Evolutionary conservation across 257 asterid genomes (phyloP).

Genomic region (Thymus mandschuricus): DNA sequence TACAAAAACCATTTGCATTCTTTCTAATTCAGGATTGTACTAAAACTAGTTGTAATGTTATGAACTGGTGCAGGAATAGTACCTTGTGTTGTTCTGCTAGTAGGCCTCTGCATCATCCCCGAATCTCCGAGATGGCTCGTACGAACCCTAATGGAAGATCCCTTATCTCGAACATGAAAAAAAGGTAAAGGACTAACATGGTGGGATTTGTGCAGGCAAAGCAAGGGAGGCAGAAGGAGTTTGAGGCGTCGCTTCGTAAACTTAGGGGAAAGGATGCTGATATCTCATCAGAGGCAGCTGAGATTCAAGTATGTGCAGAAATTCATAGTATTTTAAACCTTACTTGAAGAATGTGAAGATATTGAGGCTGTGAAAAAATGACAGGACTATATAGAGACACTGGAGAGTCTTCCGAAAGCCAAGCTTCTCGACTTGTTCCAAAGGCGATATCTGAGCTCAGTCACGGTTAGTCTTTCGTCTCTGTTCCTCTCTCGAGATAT

Average conservation of each 20-base stretch:
- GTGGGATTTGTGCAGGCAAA: slow-evolving; percentile 57
- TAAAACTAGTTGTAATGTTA: neutral
- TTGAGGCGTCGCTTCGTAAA: slow-evolving; percentile 65
- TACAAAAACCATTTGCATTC: neutral
- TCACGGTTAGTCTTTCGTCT: slow-evolving; percentile 48
- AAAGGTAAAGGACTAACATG: neutral
- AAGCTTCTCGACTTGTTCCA: slow-evolving; percentile 73
- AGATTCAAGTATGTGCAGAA: slow-evolving; percentile 58
- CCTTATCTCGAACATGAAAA: neutral
- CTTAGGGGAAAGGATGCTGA: slow-evolving; percentile 74
- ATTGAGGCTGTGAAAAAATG: neutral
- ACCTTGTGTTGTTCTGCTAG: slow-evolving; percentile 73
- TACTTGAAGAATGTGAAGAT: neutral
- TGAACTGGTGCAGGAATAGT: slow-evolving; percentile 57
- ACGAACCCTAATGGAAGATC: slow-evolving; percentile 27
- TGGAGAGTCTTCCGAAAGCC: slow-evolving; percentile 81
- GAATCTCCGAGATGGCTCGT: slow-evolving; percentile 98
- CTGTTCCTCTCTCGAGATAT: neutral
- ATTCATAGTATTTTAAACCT: too few species aligned
- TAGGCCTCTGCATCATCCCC: slow-evolving; percentile 75
- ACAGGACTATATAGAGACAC: slow-evolving; percentile 86
- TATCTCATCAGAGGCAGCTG: slow-evolving; percentile 79
- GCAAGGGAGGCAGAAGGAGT: slow-evolving; percentile 65
- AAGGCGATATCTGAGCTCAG: slow-evolving; percentile 70
- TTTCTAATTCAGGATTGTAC: too few species aligned